These are phyloP conservation scores for Gracilaria gracilis DNA, from an alignment of 23 red algal genomes.

Conservation along the genomic window DNA sequence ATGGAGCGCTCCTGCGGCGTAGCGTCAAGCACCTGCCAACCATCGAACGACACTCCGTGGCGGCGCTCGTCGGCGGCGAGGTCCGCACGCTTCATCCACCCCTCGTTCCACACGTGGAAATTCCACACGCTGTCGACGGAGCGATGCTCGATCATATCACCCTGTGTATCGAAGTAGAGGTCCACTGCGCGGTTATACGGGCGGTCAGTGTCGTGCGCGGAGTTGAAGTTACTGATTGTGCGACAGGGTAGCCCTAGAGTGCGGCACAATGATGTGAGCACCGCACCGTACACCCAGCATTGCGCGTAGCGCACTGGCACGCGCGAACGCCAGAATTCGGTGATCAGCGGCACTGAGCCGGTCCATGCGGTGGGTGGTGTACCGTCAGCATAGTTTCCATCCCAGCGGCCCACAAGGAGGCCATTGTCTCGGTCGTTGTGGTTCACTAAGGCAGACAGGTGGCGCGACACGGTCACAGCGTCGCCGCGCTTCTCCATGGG, in stretches of 20 bases:
- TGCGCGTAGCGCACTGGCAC: slow-evolving; percentile 14
- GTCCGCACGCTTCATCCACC: slow-evolving; percentile 5
- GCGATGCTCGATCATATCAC: background rate
- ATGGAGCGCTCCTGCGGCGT: slow-evolving; percentile 33
- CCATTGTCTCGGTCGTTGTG: slow-evolving; percentile 27
- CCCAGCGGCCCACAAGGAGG: slow-evolving; percentile 15
- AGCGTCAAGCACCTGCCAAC: slow-evolving; percentile 38
- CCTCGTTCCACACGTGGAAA: slow-evolving; percentile 37
- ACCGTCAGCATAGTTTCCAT: slow-evolving; percentile 17
- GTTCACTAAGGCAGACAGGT: slow-evolving; percentile 29
- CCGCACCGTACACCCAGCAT: slow-evolving; percentile 27
- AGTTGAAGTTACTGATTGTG: slow-evolving; percentile 8
- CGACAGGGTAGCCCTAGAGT: background rate
- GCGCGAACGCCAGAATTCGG: background rate
- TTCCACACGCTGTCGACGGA: slow-evolving; percentile 4
- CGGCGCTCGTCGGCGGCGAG: background rate
- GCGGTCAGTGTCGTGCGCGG: slow-evolving; percentile 23
- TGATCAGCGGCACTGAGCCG: background rate
- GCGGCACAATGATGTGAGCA: slow-evolving; percentile 24
- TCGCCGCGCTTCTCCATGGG: background rate
- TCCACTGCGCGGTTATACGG: slow-evolving; percentile 44
- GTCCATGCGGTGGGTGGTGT: slow-evolving; percentile 28
- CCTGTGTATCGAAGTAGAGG: slow-evolving; percentile 2
- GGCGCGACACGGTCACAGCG: slow-evolving; percentile 7
- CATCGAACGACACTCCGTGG: background rate